Evolutionary conservation across 2,329 filamentous ascomycete species (phyloP).

Genomic region (Talaromyces atroroseus): DNA sequence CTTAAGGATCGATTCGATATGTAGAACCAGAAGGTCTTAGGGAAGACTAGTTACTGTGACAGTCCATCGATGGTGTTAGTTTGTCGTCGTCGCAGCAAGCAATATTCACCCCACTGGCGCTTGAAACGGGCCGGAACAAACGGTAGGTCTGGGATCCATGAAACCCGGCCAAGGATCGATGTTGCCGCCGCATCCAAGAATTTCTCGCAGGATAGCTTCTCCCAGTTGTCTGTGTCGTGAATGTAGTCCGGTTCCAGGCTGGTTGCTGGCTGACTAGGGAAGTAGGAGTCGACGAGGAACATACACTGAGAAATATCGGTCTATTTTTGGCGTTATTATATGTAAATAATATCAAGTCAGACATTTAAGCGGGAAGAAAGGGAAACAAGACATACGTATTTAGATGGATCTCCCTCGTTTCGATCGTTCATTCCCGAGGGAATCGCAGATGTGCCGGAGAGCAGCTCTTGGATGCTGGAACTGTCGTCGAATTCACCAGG

Average conservation of each 20-base stretch:
- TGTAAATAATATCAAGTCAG: neutral
- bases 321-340: conserved; percentile 27
- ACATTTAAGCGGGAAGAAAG: neutral
- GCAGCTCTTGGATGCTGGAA: conserved; percentile 62
- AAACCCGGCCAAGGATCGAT: conserved; percentile 63
- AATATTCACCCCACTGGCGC: conserved; percentile 84
- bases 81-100: conserved; percentile 59
- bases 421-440: conserved; percentile 85
- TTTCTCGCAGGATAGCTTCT: conserved; percentile 64
- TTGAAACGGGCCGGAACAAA: conserved; percentile 64
- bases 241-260: conserved; percentile 75
- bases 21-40: neutral
- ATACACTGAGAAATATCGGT: conserved; percentile 67
- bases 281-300: conserved; percentile 84
- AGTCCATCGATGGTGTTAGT: neutral
- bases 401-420: conserved; percentile 78
- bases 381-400: conserved; percentile 59
- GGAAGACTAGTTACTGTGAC: neutral
- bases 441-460: conserved; percentile 76
- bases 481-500: conserved; percentile 86
- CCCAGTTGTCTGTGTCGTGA: conserved; percentile 69
- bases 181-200: conserved; percentile 80
- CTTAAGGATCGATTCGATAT: no score
- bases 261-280: conserved; percentile 56
- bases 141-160: conserved; percentile 73